Conservation (phyloP, 176 grass and related monocot species). For the Saccharum spontaneum region DNA sequence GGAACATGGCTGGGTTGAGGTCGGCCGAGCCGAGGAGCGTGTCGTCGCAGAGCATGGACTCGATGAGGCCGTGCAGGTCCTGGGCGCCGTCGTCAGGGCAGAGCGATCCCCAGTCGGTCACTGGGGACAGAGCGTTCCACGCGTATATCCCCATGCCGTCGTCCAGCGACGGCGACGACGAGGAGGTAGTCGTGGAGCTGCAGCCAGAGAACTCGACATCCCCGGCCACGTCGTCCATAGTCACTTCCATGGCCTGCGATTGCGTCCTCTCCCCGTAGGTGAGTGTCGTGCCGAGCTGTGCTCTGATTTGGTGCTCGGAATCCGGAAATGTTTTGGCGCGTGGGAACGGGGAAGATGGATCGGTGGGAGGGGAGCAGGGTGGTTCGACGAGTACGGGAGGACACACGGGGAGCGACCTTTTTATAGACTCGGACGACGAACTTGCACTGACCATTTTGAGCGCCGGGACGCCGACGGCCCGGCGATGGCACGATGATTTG, state of each 20-base stretch:
- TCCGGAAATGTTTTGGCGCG: constrained; percentile 31
- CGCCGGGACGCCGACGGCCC: neutral
- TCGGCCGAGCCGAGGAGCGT: constrained; percentile 5
- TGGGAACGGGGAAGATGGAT: constrained; percentile 24
- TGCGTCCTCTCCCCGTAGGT: neutral
- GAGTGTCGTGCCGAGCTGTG: neutral
- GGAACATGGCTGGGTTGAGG: constrained; percentile 22
- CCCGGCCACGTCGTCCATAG: constrained; percentile 47
- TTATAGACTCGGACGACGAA: constrained; percentile 20
- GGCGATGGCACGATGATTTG: neutral
- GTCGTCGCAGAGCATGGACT: constrained; percentile 64
- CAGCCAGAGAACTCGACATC: constrained; percentile 45
- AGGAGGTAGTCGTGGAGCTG: constrained; percentile 53
- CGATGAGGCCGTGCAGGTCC: constrained; percentile 57
- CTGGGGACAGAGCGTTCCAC: constrained; percentile 49
- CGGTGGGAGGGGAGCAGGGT: constrained; percentile 25
- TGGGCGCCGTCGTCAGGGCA: constrained; percentile 38
- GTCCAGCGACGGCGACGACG: constrained; percentile 34
- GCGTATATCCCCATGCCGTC: constrained; percentile 30
- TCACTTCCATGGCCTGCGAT: constrained; percentile 40
- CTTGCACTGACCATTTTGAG: neutral
- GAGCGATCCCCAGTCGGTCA: constrained; percentile 46
- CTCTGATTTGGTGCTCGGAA: constrained; percentile 1
- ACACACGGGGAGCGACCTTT: neutral
- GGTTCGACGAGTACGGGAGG: neutral